Base-by-base conservation (phyloP, 129 eudicot genomes). In the Flaveria trinervia region DNA sequence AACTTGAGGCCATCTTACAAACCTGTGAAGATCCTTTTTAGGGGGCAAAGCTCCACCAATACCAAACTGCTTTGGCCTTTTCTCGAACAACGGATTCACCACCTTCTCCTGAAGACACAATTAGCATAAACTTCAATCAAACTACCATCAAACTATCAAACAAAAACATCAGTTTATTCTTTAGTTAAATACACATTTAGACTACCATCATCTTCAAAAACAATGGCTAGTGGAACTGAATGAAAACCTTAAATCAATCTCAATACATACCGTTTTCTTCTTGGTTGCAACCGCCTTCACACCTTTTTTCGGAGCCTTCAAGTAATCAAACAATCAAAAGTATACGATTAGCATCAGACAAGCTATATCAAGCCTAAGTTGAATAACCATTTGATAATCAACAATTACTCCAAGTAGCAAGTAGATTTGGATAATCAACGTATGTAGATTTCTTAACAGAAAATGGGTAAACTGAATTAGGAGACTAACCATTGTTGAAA, bases 1-100 rank as follows among this genome's bases (percentile, higher is more conserved):
- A 64, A 84, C 85, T 68, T 76, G 70, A 0, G 88, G 88, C 88
- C 88, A 84, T 72, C 78, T 80, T 28, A 84, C 85, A 17, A 84
- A 84, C 9, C 85, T 55, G 30, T 78, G 84, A 17, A 56, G 12
- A 18, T 56, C 62, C 62, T 56, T 56, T 18, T 56, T 56, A 56
- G 62, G 62, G 3, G 62, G 62, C 62, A 56, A 56, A 7, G 62
- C 62, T 56, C 62, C 62, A 8, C 62, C 62, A 7, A 56, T 56
- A 28, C 62, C 62, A 56, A 56, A 56, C 62, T 56, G 62, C 28
- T 56, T 56, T 1, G 62, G 62, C 67, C 67, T 41, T 16, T 84
- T 84, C 73, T 84, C 88, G 13, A 68, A 84, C 70, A 84, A 66
- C 7, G 88, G 88, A 65, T 84, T 84, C 74, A 71, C 83, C 1